These are phyloP conservation scores for Ascosphaera aggregata DNA, from an alignment of 2,329 filamentous ascomycete species.

Conservation along the genomic window DNA sequence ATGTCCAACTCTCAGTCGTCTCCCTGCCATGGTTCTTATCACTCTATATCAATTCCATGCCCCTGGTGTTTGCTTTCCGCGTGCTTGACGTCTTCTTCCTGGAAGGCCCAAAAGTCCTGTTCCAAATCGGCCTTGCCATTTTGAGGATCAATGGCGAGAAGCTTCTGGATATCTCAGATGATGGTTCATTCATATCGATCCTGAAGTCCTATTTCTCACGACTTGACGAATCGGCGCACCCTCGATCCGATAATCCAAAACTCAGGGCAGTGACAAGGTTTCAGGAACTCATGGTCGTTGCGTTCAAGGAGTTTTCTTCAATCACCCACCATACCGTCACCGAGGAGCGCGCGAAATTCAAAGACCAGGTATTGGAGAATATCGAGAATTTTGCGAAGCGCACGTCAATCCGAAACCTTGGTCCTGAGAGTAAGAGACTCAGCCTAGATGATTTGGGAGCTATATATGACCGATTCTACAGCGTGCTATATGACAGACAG, in stretches of 20 bases:
- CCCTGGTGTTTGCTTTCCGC: slow-evolving; percentile 86
- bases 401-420: slow-evolving; percentile 85
- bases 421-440: slow-evolving; percentile 82
- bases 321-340: slow-evolving; percentile 87
- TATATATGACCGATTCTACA: slow-evolving; percentile 87
- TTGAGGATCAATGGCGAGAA: slow-evolving; percentile 93
- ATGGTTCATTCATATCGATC: slow-evolving; percentile 90
- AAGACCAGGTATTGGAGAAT: slow-evolving; percentile 78
- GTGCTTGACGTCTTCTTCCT: slow-evolving; percentile 97
- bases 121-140: slow-evolving; percentile 93
- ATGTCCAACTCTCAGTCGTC: slow-evolving; percentile 91
- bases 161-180: slow-evolving; percentile 73
- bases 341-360: slow-evolving; percentile 76
- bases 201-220: slow-evolving; percentile 86
- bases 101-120: slow-evolving; percentile 89
- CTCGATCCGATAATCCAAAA: slow-evolving; percentile 87
- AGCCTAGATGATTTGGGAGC: slow-evolving; percentile 67
- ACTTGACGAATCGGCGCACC: slow-evolving; percentile 86
- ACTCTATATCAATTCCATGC: slow-evolving; percentile 98
- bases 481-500: slow-evolving; percentile 73
- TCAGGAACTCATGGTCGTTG: slow-evolving; percentile 96
- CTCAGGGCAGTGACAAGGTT: slow-evolving; percentile 83
- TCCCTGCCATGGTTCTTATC: slow-evolving; percentile 96
- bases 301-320: slow-evolving; percentile 91
- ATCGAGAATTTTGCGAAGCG: slow-evolving; percentile 96